A percentile compares a stretch with the other conserved stretches of the same genome.
Evolutionary conservation across 192 early-diverging fungal species (phyloP).

Genomic region (Backusella tarrabulga): DNA sequence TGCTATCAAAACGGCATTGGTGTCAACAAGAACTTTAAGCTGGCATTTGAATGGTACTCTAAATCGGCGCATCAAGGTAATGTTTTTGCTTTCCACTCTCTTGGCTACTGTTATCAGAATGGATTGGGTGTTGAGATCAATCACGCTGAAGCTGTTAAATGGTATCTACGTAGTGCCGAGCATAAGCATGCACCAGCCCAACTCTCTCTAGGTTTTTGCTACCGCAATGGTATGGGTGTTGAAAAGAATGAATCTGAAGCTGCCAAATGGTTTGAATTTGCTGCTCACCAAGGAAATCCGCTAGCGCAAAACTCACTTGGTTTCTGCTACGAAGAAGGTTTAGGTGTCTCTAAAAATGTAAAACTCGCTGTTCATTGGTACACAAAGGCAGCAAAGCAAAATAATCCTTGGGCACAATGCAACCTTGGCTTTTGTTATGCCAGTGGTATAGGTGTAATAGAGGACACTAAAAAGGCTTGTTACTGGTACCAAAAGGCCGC

Average conservation of each 20-base stretch:
- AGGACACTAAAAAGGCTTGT: constrained; percentile 50
- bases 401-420: constrained; percentile 83
- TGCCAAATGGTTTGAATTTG: constrained; percentile 54
- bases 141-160: constrained; percentile 51
- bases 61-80: constrained; percentile 49
- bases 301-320: constrained; percentile 72
- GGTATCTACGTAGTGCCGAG: constrained; percentile 56
- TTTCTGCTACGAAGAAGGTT: constrained; percentile 78
- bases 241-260: constrained; percentile 47
- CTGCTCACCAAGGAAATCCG: constrained; percentile 50
- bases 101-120: constrained; percentile 61
- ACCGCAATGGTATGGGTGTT: constrained; percentile 58
- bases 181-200: constrained; percentile 55
- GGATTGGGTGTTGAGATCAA: constrained; percentile 53
- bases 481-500: constrained; percentile 64
- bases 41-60: constrained; percentile 54
- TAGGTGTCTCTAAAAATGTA: constrained; percentile 55
- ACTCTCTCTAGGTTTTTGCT: constrained; percentile 58
- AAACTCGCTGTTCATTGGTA: constrained; percentile 66
- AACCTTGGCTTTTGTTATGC: constrained; percentile 80
- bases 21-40: constrained; percentile 49
- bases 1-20: constrained; percentile 89
- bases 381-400: constrained; percentile 62
- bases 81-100: constrained; percentile 57
- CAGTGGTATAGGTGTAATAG: constrained; percentile 71